Evolutionary conservation across 345 rosid species (phyloP).

Genomic region (Populus tremula): DNA sequence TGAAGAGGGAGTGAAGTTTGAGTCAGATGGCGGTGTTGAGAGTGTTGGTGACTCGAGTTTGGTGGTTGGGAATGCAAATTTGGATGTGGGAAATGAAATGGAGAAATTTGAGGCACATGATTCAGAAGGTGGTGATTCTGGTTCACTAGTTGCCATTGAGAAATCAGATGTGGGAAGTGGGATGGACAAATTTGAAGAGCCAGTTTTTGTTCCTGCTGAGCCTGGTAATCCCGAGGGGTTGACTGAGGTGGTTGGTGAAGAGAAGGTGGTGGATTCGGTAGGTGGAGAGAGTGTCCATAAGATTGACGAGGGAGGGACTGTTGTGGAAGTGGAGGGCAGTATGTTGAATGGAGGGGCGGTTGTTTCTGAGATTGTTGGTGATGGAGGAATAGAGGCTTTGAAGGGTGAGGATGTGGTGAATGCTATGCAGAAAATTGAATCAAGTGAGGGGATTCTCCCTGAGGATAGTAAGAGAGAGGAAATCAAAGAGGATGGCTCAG

Average conservation of each 20-base stretch:
- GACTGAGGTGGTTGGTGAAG: slow-evolving; percentile 16
- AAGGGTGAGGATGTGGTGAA: slow-evolving; percentile 22
- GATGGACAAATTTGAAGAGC: slow-evolving; percentile 54
- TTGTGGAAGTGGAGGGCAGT: slow-evolving; percentile 1
- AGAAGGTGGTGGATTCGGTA: slow-evolving; percentile 25
- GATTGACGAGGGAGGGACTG: slow-evolving; percentile 47
- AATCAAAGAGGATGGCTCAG: slow-evolving; percentile 15
- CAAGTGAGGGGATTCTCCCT: slow-evolving; percentile 10
- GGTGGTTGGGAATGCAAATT: slow-evolving; percentile 20
- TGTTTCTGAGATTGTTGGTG: slow-evolving; percentile 20
- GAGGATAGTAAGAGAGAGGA: slow-evolving; percentile 20
- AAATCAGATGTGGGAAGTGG: neutral
- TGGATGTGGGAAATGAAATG: slow-evolving; percentile 35
- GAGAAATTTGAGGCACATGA: no score
- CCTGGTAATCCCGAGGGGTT: slow-evolving; percentile 27
- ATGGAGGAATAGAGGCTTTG: slow-evolving; percentile 14
- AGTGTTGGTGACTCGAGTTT: slow-evolving; percentile 1
- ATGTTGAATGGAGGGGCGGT: slow-evolving; percentile 29
- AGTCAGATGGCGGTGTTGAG: slow-evolving; percentile 8
- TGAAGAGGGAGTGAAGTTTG: slow-evolving; percentile 29
- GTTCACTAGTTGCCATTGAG: neutral
- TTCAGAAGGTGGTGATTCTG: no score
- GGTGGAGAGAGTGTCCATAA: slow-evolving; percentile 33
- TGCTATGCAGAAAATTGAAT: slow-evolving; percentile 8
- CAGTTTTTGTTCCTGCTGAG: slow-evolving; percentile 32